Conservation (phyloP, 2,329 filamentous ascomycete species). For the Alternaria sp. region DNA sequence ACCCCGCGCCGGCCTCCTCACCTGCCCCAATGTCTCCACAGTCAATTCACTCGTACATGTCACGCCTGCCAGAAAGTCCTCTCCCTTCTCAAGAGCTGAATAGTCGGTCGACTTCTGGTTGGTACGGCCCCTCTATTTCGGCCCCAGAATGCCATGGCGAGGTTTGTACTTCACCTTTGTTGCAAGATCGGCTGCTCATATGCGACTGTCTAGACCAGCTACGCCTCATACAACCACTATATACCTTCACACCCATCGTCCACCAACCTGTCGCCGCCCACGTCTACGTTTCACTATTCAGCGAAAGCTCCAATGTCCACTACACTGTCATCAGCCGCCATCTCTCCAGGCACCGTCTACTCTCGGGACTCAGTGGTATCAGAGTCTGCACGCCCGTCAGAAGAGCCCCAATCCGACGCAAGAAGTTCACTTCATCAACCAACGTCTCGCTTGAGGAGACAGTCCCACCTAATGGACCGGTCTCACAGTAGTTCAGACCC, state of each 20-base stretch:
- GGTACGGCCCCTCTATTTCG: conserved; percentile 44
- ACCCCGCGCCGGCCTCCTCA: conserved; percentile 39
- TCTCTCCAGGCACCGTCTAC: conserved; percentile 46
- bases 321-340: conserved; percentile 32
- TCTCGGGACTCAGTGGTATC: conserved; percentile 38
- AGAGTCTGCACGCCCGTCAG: conserved; percentile 30
- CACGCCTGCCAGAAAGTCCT: conserved; percentile 39
- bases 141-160: conserved; percentile 40
- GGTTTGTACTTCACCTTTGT: conserved; percentile 35
- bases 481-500: conserved; percentile 57
- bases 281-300: conserved; percentile 36
- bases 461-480: conserved; percentile 33
- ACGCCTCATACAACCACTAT: conserved; percentile 45
- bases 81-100: conserved; percentile 39
- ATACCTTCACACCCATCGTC: conserved; percentile 45
- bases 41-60: conserved; percentile 43
- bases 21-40: conserved; percentile 46
- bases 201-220: conserved; percentile 32
- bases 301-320: conserved; percentile 31
- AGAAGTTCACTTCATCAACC: conserved; percentile 20
- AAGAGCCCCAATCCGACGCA: conserved; percentile 32
- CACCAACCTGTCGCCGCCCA: conserved; percentile 33
- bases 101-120: conserved; percentile 37
- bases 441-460: conserved; percentile 20
- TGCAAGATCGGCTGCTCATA: conserved; percentile 20